Percentiles rank a stretch among this genome's conserved stretches.
phyloP scores from a whole-genome alignment of 2,329 filamentous ascomycete genomes.

The Penicillium sclerotiorum region DNA sequence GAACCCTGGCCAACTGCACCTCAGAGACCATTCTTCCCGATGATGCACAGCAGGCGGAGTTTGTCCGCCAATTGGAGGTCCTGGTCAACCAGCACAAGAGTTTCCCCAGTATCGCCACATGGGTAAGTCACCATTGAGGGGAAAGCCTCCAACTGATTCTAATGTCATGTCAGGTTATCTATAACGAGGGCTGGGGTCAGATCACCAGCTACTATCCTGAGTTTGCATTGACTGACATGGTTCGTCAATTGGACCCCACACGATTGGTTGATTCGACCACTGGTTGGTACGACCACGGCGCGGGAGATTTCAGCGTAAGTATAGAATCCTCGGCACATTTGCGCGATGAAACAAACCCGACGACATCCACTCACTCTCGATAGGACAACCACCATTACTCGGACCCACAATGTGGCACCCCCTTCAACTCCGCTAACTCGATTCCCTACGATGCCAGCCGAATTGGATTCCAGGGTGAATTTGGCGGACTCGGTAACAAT shows the following conservation, averaged over 20 bases:
- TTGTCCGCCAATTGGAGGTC: conserved; percentile 63
- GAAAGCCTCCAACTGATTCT: too few species aligned
- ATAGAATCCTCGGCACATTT: neutral
- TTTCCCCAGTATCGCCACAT: conserved; percentile 67
- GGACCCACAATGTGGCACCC: conserved; percentile 70
- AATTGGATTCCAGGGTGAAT: conserved; percentile 72
- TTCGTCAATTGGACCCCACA: conserved; percentile 63
- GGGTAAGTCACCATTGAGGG: conserved; percentile 56
- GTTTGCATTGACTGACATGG: conserved; percentile 56
- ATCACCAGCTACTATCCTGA: conserved; percentile 57
- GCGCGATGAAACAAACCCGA: neutral
- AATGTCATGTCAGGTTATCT: conserved; percentile 57
- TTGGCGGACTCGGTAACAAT: conserved; percentile 69
- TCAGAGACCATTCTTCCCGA: conserved; percentile 34
- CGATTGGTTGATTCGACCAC: conserved; percentile 64
- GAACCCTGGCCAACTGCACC: conserved; percentile 18
- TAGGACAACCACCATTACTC: conserved; percentile 73
- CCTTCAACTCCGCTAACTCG: conserved; percentile 63
- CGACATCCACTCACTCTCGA: neutral
- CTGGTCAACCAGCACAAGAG: conserved; percentile 65
- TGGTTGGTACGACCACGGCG: conserved; percentile 70
- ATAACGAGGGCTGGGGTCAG: conserved; percentile 74
- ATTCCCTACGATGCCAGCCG: conserved; percentile 60
- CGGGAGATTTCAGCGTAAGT: conserved; percentile 61
- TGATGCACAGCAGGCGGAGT: conserved; percentile 62